Evolutionary conservation across 495 filamentous ascomycete genomes (phyloP).

Genomic region (Achaetomiella virescens): DNA sequence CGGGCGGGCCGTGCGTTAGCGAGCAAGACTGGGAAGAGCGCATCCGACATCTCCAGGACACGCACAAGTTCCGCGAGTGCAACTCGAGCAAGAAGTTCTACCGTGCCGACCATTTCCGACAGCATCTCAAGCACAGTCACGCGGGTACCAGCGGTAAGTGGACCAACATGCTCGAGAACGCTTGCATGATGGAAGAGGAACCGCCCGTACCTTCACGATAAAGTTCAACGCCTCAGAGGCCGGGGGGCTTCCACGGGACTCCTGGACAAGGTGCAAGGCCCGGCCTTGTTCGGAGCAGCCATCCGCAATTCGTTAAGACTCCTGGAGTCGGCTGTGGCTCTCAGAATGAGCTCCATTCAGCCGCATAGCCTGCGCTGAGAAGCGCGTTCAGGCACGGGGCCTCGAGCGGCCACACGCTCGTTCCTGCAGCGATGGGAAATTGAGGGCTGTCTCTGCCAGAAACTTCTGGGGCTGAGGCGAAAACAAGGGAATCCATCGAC

Average conservation of each 20-base stretch:
- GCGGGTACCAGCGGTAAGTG: constrained; percentile 95
- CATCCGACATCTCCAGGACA: constrained; percentile 75
- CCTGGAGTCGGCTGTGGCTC: no score
- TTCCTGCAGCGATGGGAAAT: no score
- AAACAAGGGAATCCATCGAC: no score
- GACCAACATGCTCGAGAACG: constrained; percentile 96
- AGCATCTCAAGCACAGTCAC: constrained; percentile 97
- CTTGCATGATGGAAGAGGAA: constrained; percentile 91
- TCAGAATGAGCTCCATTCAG: no score
- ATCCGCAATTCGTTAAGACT: no score
- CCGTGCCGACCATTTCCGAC: constrained; percentile 94
- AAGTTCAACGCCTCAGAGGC: neutral
- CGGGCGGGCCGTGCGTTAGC: constrained; percentile 22
- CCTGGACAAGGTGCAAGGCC: no score
- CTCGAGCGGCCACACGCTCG: no score
- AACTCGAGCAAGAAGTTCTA: constrained; percentile 98
- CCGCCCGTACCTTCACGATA: constrained; percentile 25
- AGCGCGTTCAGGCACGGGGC: no score
- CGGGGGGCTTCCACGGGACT: no score
- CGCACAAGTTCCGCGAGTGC: constrained; percentile 97
- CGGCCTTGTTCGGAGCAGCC: no score
- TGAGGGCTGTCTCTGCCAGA: no score
- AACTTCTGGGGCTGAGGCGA: neutral
- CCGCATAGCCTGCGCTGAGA: no score
- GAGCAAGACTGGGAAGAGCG: constrained; percentile 75